These are phyloP conservation scores for Calycina herbarum DNA, from an alignment of 2,329 filamentous ascomycete species.

Conservation along the genomic window DNA sequence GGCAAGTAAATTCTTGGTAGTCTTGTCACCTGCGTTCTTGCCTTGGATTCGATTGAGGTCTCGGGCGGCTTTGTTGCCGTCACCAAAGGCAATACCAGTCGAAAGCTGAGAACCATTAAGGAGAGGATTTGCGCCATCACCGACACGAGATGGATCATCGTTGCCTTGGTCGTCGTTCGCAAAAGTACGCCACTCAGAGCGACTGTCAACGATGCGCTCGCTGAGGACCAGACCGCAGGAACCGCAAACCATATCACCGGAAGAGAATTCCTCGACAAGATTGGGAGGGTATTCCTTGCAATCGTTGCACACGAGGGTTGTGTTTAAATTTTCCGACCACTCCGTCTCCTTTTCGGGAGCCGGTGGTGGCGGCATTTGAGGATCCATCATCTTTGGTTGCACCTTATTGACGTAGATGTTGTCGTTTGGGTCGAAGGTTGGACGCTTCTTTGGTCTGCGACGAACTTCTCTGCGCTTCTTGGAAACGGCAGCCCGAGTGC, in stretches of 20 bases:
- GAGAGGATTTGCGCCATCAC: constrained; percentile 87
- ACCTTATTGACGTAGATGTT: constrained; percentile 42
- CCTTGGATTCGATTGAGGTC: constrained; percentile 84
- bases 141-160: constrained; percentile 97
- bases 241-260: constrained; percentile 88
- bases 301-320: constrained; percentile 82
- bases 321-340: constrained; percentile 73
- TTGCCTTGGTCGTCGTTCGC: constrained; percentile 96
- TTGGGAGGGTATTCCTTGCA: constrained; percentile 92
- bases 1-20: constrained; percentile 75
- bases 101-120: constrained; percentile 87
- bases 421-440: constrained; percentile 43
- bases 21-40: constrained; percentile 77
- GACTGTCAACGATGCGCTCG: constrained; percentile 89
- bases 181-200: constrained; percentile 98
- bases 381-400: constrained; percentile 48
- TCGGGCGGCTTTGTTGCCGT: constrained; percentile 66
- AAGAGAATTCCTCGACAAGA: constrained; percentile 87
- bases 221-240: constrained; percentile 90
- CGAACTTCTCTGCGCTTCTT: constrained; percentile 37
- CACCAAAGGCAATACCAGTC: constrained; percentile 83
- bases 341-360: constrained; percentile 31
- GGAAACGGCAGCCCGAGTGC: constrained; percentile 34
- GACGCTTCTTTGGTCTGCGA: constrained; percentile 42
- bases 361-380: constrained; percentile 14